Conservation (phyloP, 805 yeast species). For the Yarrowia sp. region DNA sequence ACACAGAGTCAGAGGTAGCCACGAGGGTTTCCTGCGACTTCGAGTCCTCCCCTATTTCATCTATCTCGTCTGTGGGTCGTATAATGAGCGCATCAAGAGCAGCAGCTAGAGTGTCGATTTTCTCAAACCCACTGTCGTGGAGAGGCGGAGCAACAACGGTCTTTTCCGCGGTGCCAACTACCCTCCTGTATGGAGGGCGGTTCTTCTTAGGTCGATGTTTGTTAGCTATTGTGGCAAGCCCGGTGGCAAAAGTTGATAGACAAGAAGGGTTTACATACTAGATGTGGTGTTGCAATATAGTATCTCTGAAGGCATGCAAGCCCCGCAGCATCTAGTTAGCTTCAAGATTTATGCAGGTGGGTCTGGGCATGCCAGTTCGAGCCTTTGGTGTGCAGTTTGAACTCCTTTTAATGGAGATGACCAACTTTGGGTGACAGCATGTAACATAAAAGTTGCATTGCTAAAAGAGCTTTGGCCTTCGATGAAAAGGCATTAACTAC, state of each 20-base stretch:
- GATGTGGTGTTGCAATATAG: background rate
- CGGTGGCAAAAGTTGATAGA: slow-evolving; percentile 13
- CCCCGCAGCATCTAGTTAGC: slow-evolving; percentile 18
- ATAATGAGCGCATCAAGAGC: slow-evolving; percentile 12
- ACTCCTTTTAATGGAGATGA: no score
- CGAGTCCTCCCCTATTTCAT: slow-evolving; percentile 13
- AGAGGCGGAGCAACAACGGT: background rate
- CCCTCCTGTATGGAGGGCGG: slow-evolving; percentile 74
- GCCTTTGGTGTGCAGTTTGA: background rate
- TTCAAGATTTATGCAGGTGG: background rate
- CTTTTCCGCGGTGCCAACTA: slow-evolving; percentile 45
- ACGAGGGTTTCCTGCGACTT: slow-evolving; percentile 41
- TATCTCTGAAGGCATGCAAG: slow-evolving; percentile 3
- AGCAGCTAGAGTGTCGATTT: slow-evolving; percentile 12
- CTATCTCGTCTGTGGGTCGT: slow-evolving; percentile 22
- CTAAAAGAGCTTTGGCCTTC: no score
- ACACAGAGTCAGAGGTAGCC: slow-evolving; percentile 35
- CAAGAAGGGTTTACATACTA: slow-evolving; percentile 10
- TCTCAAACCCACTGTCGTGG: slow-evolving; percentile 24
- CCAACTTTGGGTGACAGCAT: no score
- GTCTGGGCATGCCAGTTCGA: slow-evolving; percentile 23
- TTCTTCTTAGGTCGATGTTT: slow-evolving; percentile 81
- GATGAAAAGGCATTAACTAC: no score
- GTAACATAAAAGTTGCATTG: no score
- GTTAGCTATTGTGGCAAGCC: slow-evolving; percentile 59